phyloP scores from a whole-genome alignment of 371 early-diverging fungal genomes.

The Mortierella sp. region DNA sequence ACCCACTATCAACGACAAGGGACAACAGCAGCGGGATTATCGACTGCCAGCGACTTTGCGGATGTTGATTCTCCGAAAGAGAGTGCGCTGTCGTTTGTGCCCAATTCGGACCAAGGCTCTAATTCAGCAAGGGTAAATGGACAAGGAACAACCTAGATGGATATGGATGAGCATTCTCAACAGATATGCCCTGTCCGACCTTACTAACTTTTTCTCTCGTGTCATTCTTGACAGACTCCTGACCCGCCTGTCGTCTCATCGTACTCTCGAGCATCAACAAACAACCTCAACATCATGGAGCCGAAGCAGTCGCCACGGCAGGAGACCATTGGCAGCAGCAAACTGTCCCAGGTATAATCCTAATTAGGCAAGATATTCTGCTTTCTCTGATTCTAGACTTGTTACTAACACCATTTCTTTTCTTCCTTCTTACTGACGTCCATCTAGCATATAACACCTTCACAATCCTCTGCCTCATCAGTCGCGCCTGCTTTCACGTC shows the following conservation, averaged over 20 bases:
- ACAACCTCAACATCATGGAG: neutral
- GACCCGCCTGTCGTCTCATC: neutral
- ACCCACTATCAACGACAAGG: conserved; percentile 1
- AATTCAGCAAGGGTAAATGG: neutral
- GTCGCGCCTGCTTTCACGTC: conserved; percentile 12
- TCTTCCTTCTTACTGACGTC: neutral
- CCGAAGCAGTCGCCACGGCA: neutral
- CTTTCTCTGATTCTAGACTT: too few relatives aligned
- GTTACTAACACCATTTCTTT: neutral
- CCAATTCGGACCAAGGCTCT: conserved; percentile 4
- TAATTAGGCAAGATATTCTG: neutral
- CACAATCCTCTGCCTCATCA: conserved; percentile 15
- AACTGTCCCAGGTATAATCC: neutral
- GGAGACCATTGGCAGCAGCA: neutral
- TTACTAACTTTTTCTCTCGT: neutral
- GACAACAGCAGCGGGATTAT: neutral
- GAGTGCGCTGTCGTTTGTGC: neutral
- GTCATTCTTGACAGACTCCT: neutral
- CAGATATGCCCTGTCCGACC: neutral
- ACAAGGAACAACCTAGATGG: neutral
- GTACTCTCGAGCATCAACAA: neutral
- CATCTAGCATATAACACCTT: neutral
- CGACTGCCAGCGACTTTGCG: conserved; percentile 21
- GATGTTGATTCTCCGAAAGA: conserved; percentile 21
- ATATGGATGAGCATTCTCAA: neutral